These are phyloP conservation scores for Emericellopsis cladophorae DNA, from an alignment of 2,329 filamentous ascomycete species.

Conservation along the genomic window DNA sequence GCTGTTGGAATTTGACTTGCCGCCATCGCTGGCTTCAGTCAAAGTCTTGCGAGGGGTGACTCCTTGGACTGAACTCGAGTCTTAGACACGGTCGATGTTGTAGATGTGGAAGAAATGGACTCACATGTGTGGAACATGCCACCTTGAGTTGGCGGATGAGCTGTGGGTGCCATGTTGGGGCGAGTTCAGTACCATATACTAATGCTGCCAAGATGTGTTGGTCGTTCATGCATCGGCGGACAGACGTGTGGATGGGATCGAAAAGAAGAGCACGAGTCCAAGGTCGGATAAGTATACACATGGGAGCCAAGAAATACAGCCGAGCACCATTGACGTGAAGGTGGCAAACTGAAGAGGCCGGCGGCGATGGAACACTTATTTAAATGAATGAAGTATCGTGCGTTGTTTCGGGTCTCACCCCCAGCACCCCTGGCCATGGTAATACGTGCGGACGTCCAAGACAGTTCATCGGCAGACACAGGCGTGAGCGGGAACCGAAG, in stretches of 20 bases:
- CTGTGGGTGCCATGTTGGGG: constrained; percentile 23
- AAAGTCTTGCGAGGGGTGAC: constrained; percentile 37
- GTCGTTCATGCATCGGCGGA: neutral
- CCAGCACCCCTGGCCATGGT: neutral
- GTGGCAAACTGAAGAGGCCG: neutral
- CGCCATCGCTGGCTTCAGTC: constrained; percentile 20
- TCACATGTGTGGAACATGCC: constrained; percentile 34
- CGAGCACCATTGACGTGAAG: neutral
- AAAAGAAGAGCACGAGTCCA: neutral
- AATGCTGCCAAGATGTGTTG: neutral
- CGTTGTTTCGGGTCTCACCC: neutral
- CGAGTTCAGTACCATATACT: neutral
- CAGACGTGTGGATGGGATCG: neutral
- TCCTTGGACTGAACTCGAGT: constrained; percentile 30
- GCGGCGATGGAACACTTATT: neutral
- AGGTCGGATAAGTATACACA: neutral
- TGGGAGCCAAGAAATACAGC: neutral
- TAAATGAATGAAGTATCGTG: constrained; percentile 2
- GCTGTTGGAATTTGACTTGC: constrained; percentile 23
- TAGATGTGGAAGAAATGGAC: neutral
- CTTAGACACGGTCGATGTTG: constrained; percentile 4
- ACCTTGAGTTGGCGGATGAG: constrained; percentile 32
- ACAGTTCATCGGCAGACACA: neutral
- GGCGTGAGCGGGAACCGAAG: neutral
- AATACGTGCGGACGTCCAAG: neutral